These are phyloP conservation scores for Aspergillus viridinutans DNA, from an alignment of 2,329 filamentous ascomycete genomes.

Conservation along the genomic window DNA sequence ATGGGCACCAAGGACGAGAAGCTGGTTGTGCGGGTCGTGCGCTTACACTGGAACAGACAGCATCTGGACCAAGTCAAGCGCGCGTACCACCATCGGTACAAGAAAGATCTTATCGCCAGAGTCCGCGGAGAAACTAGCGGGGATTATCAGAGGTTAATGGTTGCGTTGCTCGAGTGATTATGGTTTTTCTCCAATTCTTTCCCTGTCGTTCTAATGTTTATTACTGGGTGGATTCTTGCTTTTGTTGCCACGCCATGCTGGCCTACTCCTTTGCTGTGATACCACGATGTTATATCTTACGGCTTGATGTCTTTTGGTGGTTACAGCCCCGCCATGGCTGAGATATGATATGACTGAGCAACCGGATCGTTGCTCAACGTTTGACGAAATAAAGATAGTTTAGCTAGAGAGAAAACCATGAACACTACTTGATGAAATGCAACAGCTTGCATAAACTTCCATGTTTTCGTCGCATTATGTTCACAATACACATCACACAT, in stretches of 20 bases:
- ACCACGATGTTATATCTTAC: background rate
- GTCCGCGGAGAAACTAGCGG: constrained; percentile 82
- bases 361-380: too few species aligned
- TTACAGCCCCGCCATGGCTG: background rate
- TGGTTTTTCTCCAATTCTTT: background rate
- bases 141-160: constrained; percentile 72
- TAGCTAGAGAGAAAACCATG: too few species aligned
- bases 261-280: background rate
- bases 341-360: background rate
- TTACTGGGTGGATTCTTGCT: background rate
- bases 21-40: constrained; percentile 71
- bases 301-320: background rate
- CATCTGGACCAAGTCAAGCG: constrained; percentile 73
- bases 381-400: too few species aligned
- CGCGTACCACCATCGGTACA: constrained; percentile 70
- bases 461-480: background rate
- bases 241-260: background rate
- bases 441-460: too few species aligned
- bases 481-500: background rate
- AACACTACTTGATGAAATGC: too few species aligned
- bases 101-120: constrained; percentile 61
- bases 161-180: constrained; percentile 55
- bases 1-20: constrained; percentile 80
- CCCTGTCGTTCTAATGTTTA: too few species aligned
- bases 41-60: constrained; percentile 75